Conservation (phyloP, 2,329 filamentous ascomycete genomes). For the Monosporascus sp. region DNA sequence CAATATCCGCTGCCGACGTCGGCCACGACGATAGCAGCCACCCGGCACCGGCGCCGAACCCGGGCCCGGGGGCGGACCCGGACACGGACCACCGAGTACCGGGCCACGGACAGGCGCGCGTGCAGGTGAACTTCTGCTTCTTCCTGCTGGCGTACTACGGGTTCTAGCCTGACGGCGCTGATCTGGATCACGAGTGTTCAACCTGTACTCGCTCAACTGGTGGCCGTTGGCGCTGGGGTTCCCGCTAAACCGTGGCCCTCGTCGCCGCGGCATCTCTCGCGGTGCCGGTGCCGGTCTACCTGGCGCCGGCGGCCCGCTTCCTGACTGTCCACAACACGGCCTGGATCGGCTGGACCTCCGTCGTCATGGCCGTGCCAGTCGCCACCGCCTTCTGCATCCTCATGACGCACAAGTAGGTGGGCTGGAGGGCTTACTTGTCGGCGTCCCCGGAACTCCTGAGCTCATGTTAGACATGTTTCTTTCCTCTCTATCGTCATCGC, state of each 20-base stretch:
- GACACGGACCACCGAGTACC: slow-evolving; percentile 39
- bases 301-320: slow-evolving; percentile 45
- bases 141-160: slow-evolving; percentile 66
- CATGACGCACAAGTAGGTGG: too few relatives aligned
- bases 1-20: slow-evolving; percentile 49
- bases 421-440: too few relatives aligned
- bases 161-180: slow-evolving; percentile 61
- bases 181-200: slow-evolving; percentile 70
- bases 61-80: slow-evolving; percentile 9
- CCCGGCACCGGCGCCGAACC: slow-evolving; percentile 15
- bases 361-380: slow-evolving; percentile 66
- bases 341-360: slow-evolving; percentile 66
- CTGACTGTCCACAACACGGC: slow-evolving; percentile 59
- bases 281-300: slow-evolving; percentile 56
- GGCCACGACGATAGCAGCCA: slow-evolving; percentile 1
- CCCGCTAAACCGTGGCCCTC: slow-evolving; percentile 55
- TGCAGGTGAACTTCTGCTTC: slow-evolving; percentile 67
- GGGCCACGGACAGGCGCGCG: slow-evolving; percentile 58
- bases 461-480: too few relatives aligned
- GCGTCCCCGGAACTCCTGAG: too few relatives aligned
- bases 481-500: too few relatives aligned
- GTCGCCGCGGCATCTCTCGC: slow-evolving; percentile 57
- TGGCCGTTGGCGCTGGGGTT: slow-evolving; percentile 62
- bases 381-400: slow-evolving; percentile 60
- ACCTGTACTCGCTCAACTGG: slow-evolving; percentile 67